phyloP scores from a whole-genome alignment of 23 red algal species.

The Gracilaria vermiculophylla region DNA sequence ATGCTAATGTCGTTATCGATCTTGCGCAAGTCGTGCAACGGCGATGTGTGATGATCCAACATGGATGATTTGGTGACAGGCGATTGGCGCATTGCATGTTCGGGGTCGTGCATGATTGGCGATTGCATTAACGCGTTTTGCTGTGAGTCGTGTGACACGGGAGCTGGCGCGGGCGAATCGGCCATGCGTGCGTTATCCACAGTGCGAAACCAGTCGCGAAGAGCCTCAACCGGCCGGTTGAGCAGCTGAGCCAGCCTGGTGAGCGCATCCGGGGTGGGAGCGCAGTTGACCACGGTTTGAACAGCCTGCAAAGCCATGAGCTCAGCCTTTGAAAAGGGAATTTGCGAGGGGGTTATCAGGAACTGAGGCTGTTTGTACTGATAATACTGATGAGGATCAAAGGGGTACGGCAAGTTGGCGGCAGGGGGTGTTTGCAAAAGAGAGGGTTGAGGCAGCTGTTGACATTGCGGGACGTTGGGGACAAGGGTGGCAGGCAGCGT shows the following conservation, averaged over 20 bases:
- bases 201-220: constrained; percentile 34
- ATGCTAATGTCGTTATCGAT: constrained; percentile 3
- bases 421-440: background rate
- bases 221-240: constrained; percentile 4
- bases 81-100: background rate
- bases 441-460: background rate
- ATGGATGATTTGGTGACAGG: background rate
- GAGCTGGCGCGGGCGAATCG: background rate
- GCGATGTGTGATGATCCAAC: background rate
- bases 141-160: background rate
- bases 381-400: constrained; percentile 8
- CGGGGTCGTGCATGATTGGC: background rate
- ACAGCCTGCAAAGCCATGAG: constrained; percentile 36
- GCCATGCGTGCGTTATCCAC: background rate
- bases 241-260: constrained; percentile 8
- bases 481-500: background rate
- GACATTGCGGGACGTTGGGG: constrained; percentile 16
- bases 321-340: constrained; percentile 21
- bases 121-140: background rate
- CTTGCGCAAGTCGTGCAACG: background rate
- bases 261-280: constrained; percentile 18
- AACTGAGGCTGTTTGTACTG: background rate
- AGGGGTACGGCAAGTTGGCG: background rate
- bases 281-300: constrained; percentile 1
- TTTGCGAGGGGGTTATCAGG: background rate